Evolutionary conservation across 2,329 filamentous ascomycete genomes (phyloP), one percentile per base, ranked within the genome.

Genomic region (Monosporascus cannonballus): DNA sequence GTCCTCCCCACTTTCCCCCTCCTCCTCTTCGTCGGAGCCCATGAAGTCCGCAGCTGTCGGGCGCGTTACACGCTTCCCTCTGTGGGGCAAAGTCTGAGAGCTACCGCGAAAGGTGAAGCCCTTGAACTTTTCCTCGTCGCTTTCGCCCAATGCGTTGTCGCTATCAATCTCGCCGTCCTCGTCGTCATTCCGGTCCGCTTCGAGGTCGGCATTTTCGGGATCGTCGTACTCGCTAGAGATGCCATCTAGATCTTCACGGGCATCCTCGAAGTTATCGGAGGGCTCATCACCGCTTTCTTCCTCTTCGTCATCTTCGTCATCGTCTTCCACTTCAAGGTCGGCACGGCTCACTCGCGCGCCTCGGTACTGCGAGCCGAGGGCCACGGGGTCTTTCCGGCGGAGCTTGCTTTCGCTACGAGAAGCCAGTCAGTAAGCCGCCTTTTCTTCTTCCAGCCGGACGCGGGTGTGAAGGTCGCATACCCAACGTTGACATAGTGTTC

Each of bases 401-500:
- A 96, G 75, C 67, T 89, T 93, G 73, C 87, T 94, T 76, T 92
- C 94, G 20, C 85, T 86, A 55, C 56, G 22, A 18, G 57, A 34
- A 8, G 36, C 51, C 34, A 55, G 53, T 48, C 3, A 48, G 27
- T 24, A 30, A 18, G 27, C 25, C 3, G 14, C 7, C 7, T 48
- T 11, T 30, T 6, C 27, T 30, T 30, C 27, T 34, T 18, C 18
- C 22, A 8, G 4, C 18, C 14, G 18, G 18, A 9, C 18, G n/a
- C 39, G 22, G 3, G 18, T 14, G 24, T 42, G n/a, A 42, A 14
- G 22, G 17, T 24, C 39, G 39, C 54, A 52, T 73, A 87, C 78
- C 86, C 87, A 34, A 96, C 89, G 50, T 79, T 71, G 44, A 88
- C 80, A 67, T 97, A 97, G 68, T 97, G 93, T 63, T 96, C 93